Base-by-base conservation (phyloP, 169 alveolate species). In the Cryptosporidium ubiquitum region DNA sequence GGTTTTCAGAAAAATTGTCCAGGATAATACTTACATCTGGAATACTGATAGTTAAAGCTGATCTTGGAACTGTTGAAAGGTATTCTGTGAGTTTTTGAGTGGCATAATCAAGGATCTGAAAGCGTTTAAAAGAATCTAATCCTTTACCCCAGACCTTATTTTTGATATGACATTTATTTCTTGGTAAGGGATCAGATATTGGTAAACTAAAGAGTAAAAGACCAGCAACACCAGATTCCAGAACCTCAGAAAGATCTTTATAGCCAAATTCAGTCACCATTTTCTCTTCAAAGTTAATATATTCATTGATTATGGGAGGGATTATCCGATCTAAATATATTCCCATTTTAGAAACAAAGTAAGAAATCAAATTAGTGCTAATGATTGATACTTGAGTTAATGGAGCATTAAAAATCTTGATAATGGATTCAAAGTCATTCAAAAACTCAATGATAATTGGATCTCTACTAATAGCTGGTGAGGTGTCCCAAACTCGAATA, bases 1-100 rank as follows among this genome's bases (percentile, higher is more conserved):
- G 20, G 12, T 23, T n/a, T 16, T 18, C 29, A 1, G 85, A 73
- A 44, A 14, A 55, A 14, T 73, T 73, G 2, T 73, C 85, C 35
- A 73, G 23, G 5, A 73, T 33, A 18, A 73, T 10, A 73, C 55
- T 52, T 16, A 73, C 70, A 37, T 52, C 69, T 33, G 85, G 85
- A 16, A 73, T 18, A 10, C n/a, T 37, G 20, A 52, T 33, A 23
- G 85, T 73, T 12, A 73, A n/a, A 14, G 70, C 49, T 26, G 70
- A 52, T 23, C 69, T 73, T 37, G 70, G 70, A n/a, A 23, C 31
- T 31, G 44, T 23, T n/a, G 70, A 73, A 20, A 73, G 44, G 58
- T 73, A 73, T 3, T 52, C 70, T 4, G 16, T 37, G n/a, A 73
- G 58, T n/a, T 55, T 55, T 3, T 23, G 70, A 52, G 69, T 39